Evolutionary conservation across 2,329 filamentous ascomycete species (phyloP).

Genomic region (Zasmidium citrigriseum): DNA sequence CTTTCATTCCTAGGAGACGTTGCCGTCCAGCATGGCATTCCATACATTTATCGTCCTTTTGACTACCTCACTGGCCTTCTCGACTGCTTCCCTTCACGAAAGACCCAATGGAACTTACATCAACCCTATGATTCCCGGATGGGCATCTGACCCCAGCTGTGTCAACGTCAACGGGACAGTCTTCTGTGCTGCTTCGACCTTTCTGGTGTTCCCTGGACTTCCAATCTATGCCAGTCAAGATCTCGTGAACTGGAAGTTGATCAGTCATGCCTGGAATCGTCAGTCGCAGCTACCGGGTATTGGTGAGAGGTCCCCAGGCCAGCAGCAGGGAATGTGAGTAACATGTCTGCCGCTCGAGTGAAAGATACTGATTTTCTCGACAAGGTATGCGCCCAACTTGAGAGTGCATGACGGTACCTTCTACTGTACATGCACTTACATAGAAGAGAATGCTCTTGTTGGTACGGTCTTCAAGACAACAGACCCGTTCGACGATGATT

Average conservation of each 20-base stretch:
- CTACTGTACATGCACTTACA: conserved; percentile 35
- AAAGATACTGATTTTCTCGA: too few species aligned
- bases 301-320: conserved; percentile 23
- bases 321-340: too few species aligned
- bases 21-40: too few species aligned
- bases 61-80: too few species aligned
- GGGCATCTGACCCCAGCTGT: too few species aligned
- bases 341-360: too few species aligned
- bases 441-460: too few species aligned
- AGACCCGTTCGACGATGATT: conserved; percentile 43
- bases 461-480: conserved; percentile 45
- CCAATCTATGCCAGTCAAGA: conserved; percentile 49
- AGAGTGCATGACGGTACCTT: conserved; percentile 43
- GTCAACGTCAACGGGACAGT: conserved; percentile 44
- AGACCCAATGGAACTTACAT: too few species aligned
- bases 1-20: too few species aligned
- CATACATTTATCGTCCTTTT: too few species aligned
- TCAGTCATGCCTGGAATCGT: conserved; percentile 39
- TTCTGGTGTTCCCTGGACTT: conserved; percentile 48
- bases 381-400: conserved; percentile 36
- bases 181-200: conserved; percentile 49
- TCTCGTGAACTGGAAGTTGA: conserved; percentile 44
- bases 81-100: too few species aligned
- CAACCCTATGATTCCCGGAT: too few species aligned
- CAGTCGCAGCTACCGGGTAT: conserved; percentile 40